These are phyloP conservation scores for Argentina anserina DNA, from an alignment of 306 rosid species.

Conservation along the genomic window DNA sequence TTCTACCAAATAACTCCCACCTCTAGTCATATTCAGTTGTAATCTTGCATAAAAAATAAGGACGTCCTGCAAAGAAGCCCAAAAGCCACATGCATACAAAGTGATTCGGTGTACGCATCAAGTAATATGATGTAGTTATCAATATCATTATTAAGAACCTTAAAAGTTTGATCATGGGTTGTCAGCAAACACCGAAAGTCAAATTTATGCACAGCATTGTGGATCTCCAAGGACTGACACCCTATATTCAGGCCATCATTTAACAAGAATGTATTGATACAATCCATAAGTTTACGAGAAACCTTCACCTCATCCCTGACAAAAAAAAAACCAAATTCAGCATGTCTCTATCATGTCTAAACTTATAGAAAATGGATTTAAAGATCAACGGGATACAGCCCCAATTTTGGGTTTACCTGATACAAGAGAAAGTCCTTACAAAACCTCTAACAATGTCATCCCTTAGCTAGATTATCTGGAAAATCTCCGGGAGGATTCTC, in stretches of 20 bases:
- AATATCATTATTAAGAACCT: conserved; percentile 44
- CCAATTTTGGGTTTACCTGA: conserved; percentile 51
- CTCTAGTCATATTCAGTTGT: conserved; percentile 65
- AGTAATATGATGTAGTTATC: conserved; percentile 16
- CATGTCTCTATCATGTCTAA: conserved; percentile 16
- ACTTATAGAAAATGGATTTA: background rate
- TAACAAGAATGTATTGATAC: conserved; percentile 71
- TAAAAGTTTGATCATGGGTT: conserved; percentile 85
- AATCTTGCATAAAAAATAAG: conserved; percentile 67
- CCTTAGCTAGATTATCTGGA: conserved; percentile 54
- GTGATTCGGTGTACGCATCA: conserved; percentile 6
- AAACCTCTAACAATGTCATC: conserved; percentile 57
- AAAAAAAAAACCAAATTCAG: conserved; percentile 17
- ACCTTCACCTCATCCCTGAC: conserved; percentile 84
- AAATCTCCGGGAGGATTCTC: conserved; percentile 89
- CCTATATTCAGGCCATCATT: conserved; percentile 94
- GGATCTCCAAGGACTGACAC: conserved; percentile 56
- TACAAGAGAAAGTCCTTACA: conserved; percentile 50
- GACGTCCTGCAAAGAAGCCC: conserved; percentile 59
- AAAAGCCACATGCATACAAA: conserved; percentile 3
- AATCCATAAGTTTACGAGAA: conserved; percentile 84
- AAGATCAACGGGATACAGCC: background rate
- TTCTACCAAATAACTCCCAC: conserved; percentile 54
- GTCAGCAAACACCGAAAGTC: conserved; percentile 77
- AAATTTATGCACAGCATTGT: conserved; percentile 67